A percentile compares a stretch with the other conserved stretches of the same genome.
phyloP scores from a whole-genome alignment of 768 basidiomycete genomes.

The Suillus cothurnatus region DNA sequence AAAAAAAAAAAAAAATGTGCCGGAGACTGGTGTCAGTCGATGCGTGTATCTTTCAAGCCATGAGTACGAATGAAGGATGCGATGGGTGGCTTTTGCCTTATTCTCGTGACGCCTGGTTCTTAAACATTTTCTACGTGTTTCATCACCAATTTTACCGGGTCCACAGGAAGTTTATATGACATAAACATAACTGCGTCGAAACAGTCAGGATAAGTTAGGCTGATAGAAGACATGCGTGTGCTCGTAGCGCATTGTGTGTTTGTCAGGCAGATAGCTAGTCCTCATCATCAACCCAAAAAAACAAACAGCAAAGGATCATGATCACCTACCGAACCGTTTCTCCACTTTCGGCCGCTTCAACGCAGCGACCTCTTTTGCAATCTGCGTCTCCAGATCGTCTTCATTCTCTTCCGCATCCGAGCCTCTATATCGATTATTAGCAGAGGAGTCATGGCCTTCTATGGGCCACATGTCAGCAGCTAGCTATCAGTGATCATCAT shows the following conservation, averaged over 20 bases:
- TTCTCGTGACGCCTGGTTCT: slow-evolving; percentile 62
- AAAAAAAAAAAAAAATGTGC: too few relatives aligned
- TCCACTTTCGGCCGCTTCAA: slow-evolving; percentile 68
- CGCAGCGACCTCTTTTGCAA: slow-evolving; percentile 69
- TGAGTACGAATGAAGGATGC: not conserved
- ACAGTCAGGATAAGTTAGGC: slow-evolving; percentile 6
- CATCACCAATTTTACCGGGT: slow-evolving; percentile 70
- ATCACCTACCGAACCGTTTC: slow-evolving; percentile 61
- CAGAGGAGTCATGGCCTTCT: slow-evolving; percentile 29
- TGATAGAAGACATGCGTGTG: not conserved
- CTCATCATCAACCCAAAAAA: not conserved
- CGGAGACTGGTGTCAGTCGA: slow-evolving; percentile 71
- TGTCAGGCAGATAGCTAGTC: slow-evolving; percentile 71
- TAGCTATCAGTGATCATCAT: slow-evolving; percentile 44
- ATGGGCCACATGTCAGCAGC: slow-evolving; percentile 72
- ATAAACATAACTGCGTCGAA: slow-evolving; percentile 71
- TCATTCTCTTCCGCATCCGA: slow-evolving; percentile 40
- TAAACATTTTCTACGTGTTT: slow-evolving; percentile 65
- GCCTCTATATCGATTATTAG: slow-evolving; percentile 28
- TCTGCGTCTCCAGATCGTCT: slow-evolving; percentile 67
- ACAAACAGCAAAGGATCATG: slow-evolving; percentile 18
- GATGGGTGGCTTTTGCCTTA: slow-evolving; percentile 46
- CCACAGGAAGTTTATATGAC: slow-evolving; percentile 74
- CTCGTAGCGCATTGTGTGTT: slow-evolving; percentile 74
- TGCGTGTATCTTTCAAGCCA: slow-evolving; percentile 56